A percentile compares a stretch with the other conserved stretches of the same genome.
Evolutionary conservation across 2,329 filamentous ascomycete genomes (phyloP).

Genomic region (Penicillium fuscoglaucum): DNA sequence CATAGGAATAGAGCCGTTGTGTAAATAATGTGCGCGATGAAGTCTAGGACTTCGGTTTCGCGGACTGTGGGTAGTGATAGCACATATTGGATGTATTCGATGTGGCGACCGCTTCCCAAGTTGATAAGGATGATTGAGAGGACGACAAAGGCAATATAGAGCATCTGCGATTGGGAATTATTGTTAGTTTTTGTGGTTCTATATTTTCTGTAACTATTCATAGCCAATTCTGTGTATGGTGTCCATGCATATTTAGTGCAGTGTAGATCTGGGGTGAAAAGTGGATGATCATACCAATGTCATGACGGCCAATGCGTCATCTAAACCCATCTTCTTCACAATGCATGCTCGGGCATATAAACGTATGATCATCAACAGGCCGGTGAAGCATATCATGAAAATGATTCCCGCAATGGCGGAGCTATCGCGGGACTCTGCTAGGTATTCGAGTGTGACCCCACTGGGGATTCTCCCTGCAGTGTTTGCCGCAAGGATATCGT

Average conservation of each 20-base stretch:
- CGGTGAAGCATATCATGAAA: constrained; percentile 31
- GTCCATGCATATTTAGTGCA: constrained; percentile 1
- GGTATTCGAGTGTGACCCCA: constrained; percentile 27
- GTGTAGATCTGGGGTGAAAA: constrained; percentile 7
- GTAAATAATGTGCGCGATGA: constrained; percentile 54
- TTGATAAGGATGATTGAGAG: constrained; percentile 49
- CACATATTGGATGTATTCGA: constrained; percentile 46
- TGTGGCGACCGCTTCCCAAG: constrained; percentile 48
- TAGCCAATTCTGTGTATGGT: background rate
- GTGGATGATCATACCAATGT: constrained; percentile 43
- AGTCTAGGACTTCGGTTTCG: constrained; percentile 51
- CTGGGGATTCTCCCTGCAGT: constrained; percentile 31
- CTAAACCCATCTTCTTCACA: constrained; percentile 45
- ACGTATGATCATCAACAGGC: constrained; percentile 43
- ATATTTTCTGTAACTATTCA: no score
- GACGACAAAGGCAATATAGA: constrained; percentile 47
- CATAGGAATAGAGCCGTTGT: constrained; percentile 53
- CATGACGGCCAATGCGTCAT: constrained; percentile 52
- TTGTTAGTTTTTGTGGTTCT: background rate
- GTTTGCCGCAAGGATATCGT: constrained; percentile 30
- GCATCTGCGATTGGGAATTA: constrained; percentile 17
- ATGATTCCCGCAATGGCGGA: constrained; percentile 32
- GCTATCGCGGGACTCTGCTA: constrained; percentile 31
- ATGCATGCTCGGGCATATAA: constrained; percentile 49
- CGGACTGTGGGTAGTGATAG: constrained; percentile 45